phyloP scores from a whole-genome alignment of 495 filamentous ascomycete species.

The Ascodesmis nigricans region DNA sequence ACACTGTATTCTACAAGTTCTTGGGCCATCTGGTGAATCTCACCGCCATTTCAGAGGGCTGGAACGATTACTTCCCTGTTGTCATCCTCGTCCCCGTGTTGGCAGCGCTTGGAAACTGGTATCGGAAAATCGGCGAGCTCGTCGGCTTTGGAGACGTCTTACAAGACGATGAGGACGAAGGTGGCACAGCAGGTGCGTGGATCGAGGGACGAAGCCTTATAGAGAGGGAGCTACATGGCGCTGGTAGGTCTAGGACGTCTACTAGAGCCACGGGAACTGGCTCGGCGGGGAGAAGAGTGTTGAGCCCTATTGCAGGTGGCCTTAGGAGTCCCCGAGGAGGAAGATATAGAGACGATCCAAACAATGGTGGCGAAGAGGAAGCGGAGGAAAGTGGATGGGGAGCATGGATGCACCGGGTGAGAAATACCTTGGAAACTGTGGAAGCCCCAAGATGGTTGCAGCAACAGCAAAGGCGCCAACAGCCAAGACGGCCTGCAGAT shows the following conservation, averaged over 20 bases:
- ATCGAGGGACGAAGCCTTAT: conserved; percentile 85
- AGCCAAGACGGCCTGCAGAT: conserved; percentile 68
- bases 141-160: conserved; percentile 59
- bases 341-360: conserved; percentile 10
- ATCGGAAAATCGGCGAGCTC: conserved; percentile 52
- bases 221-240: conserved; percentile 48
- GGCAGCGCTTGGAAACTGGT: conserved; percentile 68
- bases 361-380: conserved; percentile 19
- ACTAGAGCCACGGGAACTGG: background rate
- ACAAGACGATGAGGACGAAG: conserved; percentile 47
- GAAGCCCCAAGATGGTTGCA: conserved; percentile 63
- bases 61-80: conserved; percentile 69
- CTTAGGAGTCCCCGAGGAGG: conserved; percentile 14
- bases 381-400: conserved; percentile 60
- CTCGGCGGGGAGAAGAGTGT: background rate
- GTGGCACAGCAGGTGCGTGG: conserved; percentile 55
- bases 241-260: conserved; percentile 16
- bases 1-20: conserved; percentile 68
- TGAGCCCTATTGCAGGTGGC: conserved; percentile 13
- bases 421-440: conserved; percentile 73
- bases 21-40: conserved; percentile 66
- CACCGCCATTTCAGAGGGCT: conserved; percentile 61
- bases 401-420: conserved; percentile 60
- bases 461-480: conserved; percentile 41
- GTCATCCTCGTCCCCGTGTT: conserved; percentile 65